A percentile compares a stretch with the other conserved stretches of the same genome.
Evolutionary conservation across 2,329 filamentous ascomycete genomes (phyloP).

Genomic region (Colletotrichum sublineola): DNA sequence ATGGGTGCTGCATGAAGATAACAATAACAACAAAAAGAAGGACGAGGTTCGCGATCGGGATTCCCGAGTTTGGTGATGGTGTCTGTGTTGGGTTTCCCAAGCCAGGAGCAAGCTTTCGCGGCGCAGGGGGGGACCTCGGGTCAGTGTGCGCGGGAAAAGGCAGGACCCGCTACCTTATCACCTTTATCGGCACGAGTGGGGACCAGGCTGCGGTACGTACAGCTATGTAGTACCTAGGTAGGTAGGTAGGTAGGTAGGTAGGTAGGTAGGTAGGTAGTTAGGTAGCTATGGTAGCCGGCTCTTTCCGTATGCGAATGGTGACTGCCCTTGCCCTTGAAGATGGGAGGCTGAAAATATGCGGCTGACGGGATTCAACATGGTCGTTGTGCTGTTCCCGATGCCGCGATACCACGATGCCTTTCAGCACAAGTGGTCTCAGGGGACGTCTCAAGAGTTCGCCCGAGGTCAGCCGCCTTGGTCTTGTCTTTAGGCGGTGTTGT

Average conservation of each 20-base stretch:
- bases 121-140: not conserved
- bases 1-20: too few relatives aligned
- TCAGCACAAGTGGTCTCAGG: not conserved
- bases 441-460: not conserved
- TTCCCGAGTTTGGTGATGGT: not conserved
- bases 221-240: too few relatives aligned
- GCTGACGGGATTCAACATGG: not conserved
- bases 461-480: not conserved
- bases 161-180: conserved; percentile 21
- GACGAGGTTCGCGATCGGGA: not conserved
- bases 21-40: too few relatives aligned
- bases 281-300: too few relatives aligned
- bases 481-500: not conserved
- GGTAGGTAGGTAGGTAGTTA: too few relatives aligned
- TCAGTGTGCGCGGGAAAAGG: conserved; percentile 2
- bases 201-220: not conserved
- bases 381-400: not conserved
- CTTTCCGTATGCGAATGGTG: not conserved
- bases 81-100: not conserved
- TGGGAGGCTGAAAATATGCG: not conserved
- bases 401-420: too few relatives aligned
- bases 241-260: too few relatives aligned
- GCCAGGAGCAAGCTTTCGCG: not conserved
- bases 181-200: conserved; percentile 14
- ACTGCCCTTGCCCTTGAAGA: not conserved